These are phyloP conservation scores for Cocos nucifera DNA, from an alignment of 176 grass and related monocot genomes.

Conservation along the genomic window DNA sequence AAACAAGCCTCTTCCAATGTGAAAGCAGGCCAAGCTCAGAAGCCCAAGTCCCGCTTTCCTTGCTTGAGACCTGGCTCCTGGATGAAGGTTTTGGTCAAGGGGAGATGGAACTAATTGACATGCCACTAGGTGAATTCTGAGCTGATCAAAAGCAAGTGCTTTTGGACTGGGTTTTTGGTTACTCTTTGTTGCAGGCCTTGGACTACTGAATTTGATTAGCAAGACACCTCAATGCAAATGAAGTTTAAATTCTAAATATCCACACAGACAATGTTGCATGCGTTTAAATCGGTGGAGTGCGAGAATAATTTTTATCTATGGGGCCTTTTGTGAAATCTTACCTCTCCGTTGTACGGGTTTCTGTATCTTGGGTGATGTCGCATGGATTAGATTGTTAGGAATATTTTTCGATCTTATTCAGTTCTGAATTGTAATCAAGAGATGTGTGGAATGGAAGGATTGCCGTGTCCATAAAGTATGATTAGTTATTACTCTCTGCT, in stretches of 20 bases:
- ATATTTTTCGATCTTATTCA: no score
- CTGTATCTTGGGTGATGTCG: no score
- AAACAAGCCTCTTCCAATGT: conserved; percentile 6
- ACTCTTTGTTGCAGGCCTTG: conserved; percentile 12
- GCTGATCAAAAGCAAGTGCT: conserved; percentile 54
- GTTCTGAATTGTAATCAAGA: no score
- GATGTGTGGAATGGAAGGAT: no score
- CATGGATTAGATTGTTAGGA: no score
- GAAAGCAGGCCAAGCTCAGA: neutral
- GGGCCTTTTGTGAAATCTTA: conserved; percentile 5
- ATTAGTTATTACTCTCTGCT: no score
- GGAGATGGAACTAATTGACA: conserved; percentile 45
- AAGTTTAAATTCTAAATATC: conserved; percentile 40
- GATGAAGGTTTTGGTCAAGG: conserved; percentile 65
- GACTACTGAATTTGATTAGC: conserved; percentile 19
- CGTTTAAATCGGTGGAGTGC: conserved; percentile 11
- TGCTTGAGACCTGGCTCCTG: conserved; percentile 86
- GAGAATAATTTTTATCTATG: conserved; percentile 23
- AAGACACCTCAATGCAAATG: conserved; percentile 20
- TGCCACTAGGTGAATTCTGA: conserved; percentile 58
- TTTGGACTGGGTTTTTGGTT: conserved; percentile 7
- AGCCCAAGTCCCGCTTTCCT: conserved; percentile 37
- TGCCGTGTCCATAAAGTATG: no score
- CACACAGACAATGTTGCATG: conserved; percentile 20
- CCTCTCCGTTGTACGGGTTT: no score